Conservation (phyloP, 2,329 filamentous ascomycete genomes). For the Cladobotryum mycophilum region DNA sequence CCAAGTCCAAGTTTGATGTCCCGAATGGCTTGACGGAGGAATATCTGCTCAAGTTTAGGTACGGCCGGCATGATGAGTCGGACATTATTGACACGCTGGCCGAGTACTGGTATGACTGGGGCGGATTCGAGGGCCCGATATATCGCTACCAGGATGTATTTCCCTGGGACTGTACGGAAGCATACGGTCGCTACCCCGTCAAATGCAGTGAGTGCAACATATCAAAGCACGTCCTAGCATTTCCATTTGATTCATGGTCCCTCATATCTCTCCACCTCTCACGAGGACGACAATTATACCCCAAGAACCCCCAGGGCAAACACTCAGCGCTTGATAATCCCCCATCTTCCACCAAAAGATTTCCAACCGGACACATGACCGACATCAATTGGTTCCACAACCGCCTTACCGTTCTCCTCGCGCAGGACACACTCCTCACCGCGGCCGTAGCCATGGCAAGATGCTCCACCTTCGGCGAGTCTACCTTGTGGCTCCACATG, state of each 20-base stretch:
- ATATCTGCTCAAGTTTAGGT: conserved; percentile 34
- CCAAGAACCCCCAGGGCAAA: conserved; percentile 7
- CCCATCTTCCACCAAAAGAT: conserved; percentile 3
- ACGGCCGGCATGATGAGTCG: conserved; percentile 33
- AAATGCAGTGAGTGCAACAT: conserved; percentile 36
- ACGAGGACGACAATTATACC: conserved; percentile 30
- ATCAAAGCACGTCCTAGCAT: conserved; percentile 39
- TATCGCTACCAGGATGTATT: conserved; percentile 38
- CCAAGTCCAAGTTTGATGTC: conserved; percentile 29
- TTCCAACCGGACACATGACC: conserved; percentile 14
- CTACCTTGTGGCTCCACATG: conserved; percentile 30
- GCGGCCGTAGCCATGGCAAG: conserved; percentile 31
- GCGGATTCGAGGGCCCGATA: conserved; percentile 30
- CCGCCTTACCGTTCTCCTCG: conserved; percentile 28
- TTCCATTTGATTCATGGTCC: conserved; percentile 40
- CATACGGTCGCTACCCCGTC: conserved; percentile 30
- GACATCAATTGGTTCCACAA: conserved; percentile 29
- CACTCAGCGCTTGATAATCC: too few relatives aligned
- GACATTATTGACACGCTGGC: conserved; percentile 37
- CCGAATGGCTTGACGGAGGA: conserved; percentile 37
- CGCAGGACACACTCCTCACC: conserved; percentile 24
- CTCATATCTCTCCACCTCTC: conserved; percentile 33
- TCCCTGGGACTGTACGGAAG: conserved; percentile 43
- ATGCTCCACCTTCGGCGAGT: conserved; percentile 20
- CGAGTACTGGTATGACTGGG: conserved; percentile 44